Evolutionary conservation across 495 filamentous ascomycete genomes (phyloP).

Genomic region (Margaritispora aquatica): DNA sequence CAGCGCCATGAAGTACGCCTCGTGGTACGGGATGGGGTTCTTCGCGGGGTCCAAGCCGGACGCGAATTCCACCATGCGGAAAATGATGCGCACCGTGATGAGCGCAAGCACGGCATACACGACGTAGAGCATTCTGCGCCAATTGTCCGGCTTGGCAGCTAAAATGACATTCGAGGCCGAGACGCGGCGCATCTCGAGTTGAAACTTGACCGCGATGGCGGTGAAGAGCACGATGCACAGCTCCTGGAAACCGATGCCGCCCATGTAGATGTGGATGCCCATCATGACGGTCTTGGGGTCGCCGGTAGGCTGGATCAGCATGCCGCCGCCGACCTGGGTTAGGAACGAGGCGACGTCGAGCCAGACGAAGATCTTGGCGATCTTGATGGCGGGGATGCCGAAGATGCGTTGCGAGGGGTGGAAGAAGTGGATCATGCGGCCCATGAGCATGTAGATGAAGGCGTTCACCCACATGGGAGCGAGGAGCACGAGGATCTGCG

Average conservation of each 20-base stretch:
- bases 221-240: conserved; percentile 41
- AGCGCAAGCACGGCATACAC: conserved; percentile 36
- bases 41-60: conserved; percentile 29
- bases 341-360: conserved; percentile 45
- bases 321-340: conserved; percentile 16
- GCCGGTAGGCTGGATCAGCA: conserved; percentile 14
- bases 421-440: conserved; percentile 55
- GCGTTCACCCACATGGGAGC: conserved; percentile 55
- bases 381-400: conserved; percentile 40
- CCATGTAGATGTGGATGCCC: conserved; percentile 46
- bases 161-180: conserved; percentile 12
- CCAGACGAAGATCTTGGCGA: conserved; percentile 53
- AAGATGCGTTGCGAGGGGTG: conserved; percentile 39
- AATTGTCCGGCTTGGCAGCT: conserved; percentile 20
- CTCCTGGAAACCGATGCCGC: conserved; percentile 45
- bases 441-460: conserved; percentile 64
- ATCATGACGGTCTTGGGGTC: conserved; percentile 13
- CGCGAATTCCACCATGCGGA: conserved; percentile 48
- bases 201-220: conserved; percentile 34
- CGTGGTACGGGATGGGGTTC: conserved; percentile 42
- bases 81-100: conserved; percentile 50
- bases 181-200: conserved; percentile 19
- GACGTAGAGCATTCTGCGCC: conserved; percentile 35
- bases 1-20: conserved; percentile 40
- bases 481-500: conserved; percentile 35